Evolutionary conservation across 768 basidiomycete species (phyloP).

Genomic region (Pisolithus microcarpus): DNA sequence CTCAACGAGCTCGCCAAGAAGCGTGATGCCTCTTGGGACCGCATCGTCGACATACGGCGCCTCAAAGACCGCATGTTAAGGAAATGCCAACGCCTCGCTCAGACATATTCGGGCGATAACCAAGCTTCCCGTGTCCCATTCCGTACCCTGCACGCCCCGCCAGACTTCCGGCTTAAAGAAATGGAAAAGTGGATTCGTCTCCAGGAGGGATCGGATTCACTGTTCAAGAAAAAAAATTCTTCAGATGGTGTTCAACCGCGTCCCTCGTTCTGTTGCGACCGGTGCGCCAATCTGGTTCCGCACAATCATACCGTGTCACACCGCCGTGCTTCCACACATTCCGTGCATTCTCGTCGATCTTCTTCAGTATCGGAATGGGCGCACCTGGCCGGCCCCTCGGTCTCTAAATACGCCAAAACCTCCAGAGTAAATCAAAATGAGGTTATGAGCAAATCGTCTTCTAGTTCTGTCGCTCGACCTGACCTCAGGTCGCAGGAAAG

Average conservation of each 20-base stretch:
- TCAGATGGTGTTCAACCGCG: conserved; percentile 19
- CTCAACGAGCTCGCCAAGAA: conserved; percentile 53
- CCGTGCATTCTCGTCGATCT: conserved; percentile 20
- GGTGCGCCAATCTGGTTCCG: conserved; percentile 28
- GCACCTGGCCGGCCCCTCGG: conserved; percentile 3
- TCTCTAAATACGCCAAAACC: conserved; percentile 15
- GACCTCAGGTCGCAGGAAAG: conserved; percentile 9
- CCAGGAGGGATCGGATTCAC: conserved; percentile 28
- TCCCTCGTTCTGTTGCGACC: conserved; percentile 28
- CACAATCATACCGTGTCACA: conserved; percentile 22
- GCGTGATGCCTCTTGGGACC: conserved; percentile 53
- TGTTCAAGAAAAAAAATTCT: conserved; percentile 14
- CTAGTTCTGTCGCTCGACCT: conserved; percentile 7
- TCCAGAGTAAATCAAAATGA: conserved; percentile 6
- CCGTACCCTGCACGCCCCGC: conserved; percentile 59
- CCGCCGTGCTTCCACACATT: conserved; percentile 23
- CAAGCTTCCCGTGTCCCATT: conserved; percentile 42
- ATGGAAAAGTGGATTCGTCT: conserved; percentile 73
- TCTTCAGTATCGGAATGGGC: conserved; percentile 13
- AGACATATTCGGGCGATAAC: conserved; percentile 33
- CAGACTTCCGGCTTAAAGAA: conserved; percentile 69
- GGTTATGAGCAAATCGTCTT: conserved; percentile 5
- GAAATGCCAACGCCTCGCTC: conserved; percentile 63
- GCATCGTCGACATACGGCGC: conserved; percentile 66
- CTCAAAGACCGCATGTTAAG: conserved; percentile 79